phyloP scores from a whole-genome alignment of 257 asterid species.

The Solanum medicagineum region DNA sequence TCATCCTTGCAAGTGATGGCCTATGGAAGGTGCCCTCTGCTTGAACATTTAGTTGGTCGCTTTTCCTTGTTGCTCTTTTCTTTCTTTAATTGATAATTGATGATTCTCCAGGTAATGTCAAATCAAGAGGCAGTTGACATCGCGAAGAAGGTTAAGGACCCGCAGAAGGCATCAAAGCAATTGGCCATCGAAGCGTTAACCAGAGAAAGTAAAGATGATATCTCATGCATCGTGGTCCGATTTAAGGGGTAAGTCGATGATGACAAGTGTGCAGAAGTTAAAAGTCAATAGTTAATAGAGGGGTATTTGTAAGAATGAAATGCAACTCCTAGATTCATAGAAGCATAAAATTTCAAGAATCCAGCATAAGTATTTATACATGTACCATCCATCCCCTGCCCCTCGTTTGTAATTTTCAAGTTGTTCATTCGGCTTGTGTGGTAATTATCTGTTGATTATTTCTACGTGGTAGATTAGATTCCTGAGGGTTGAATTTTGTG shows the following conservation, averaged over 20 bases:
- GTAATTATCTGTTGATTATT: constrained; percentile 28
- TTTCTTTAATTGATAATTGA: not conserved
- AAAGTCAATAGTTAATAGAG: constrained; percentile 15
- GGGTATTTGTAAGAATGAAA: constrained; percentile 3
- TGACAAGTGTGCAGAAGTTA: not conserved
- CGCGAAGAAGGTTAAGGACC: constrained; percentile 59
- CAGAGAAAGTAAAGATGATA: constrained; percentile 87
- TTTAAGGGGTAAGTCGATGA: constrained; percentile 26
- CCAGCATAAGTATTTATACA: not conserved
- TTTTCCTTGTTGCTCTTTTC: not conserved
- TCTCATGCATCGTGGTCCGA: constrained; percentile 80
- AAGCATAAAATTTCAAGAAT: constrained; percentile 8
- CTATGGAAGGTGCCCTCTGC: constrained; percentile 61
- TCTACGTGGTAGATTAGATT: constrained; percentile 35
- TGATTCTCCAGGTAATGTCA: constrained; percentile 54
- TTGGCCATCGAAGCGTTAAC: constrained; percentile 56
- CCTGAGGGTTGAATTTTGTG: constrained; percentile 10
- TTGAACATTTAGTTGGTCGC: not conserved
- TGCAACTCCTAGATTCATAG: not conserved
- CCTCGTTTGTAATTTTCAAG: constrained; percentile 9
- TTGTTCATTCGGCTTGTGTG: constrained; percentile 9
- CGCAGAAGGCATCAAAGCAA: constrained; percentile 79
- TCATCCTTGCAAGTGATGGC: constrained; percentile 93
- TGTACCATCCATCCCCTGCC: not conserved
- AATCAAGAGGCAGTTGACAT: constrained; percentile 90